phyloP scores from a whole-genome alignment of 2,329 filamentous ascomycete genomes.

The Thelonectria blattea region DNA sequence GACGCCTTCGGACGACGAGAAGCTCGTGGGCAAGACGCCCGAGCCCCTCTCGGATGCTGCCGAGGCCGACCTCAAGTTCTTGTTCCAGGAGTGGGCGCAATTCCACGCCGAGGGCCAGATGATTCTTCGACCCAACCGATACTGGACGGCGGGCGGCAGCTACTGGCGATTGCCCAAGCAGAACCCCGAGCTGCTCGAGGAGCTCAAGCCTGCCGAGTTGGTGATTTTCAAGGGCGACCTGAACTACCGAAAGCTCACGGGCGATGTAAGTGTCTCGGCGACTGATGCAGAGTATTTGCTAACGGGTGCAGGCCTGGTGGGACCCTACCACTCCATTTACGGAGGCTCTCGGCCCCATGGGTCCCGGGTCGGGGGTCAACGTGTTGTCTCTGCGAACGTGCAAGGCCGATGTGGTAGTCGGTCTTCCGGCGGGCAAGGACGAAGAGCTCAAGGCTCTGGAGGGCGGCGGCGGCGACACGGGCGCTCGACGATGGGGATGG shows the following conservation, averaged over 20 bases:
- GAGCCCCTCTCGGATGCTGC: constrained; percentile 71
- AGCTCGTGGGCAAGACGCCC: constrained; percentile 61
- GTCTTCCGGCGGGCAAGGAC: constrained; percentile 80
- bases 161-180: constrained; percentile 84
- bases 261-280: constrained; percentile 68
- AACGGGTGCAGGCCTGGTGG: constrained; percentile 61
- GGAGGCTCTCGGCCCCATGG: constrained; percentile 84
- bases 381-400: constrained; percentile 88
- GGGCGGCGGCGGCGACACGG: constrained; percentile 72
- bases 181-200: constrained; percentile 72
- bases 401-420: constrained; percentile 96
- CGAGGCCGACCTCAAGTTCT: constrained; percentile 68
- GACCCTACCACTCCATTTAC: constrained; percentile 85
- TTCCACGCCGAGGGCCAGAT: constrained; percentile 86
- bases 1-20: constrained; percentile 71
- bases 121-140: constrained; percentile 80
- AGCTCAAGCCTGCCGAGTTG: constrained; percentile 82
- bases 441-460: constrained; percentile 75
- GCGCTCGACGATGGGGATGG: constrained; percentile 90
- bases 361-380: constrained; percentile 80
- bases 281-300: constrained; percentile 11
- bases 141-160: constrained; percentile 89
- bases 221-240: constrained; percentile 97
- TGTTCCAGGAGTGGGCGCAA: constrained; percentile 82
- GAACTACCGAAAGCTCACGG: constrained; percentile 93